Conservation (phyloP, 208 protist species). For the Blastocrithidia nonstop region DNA sequence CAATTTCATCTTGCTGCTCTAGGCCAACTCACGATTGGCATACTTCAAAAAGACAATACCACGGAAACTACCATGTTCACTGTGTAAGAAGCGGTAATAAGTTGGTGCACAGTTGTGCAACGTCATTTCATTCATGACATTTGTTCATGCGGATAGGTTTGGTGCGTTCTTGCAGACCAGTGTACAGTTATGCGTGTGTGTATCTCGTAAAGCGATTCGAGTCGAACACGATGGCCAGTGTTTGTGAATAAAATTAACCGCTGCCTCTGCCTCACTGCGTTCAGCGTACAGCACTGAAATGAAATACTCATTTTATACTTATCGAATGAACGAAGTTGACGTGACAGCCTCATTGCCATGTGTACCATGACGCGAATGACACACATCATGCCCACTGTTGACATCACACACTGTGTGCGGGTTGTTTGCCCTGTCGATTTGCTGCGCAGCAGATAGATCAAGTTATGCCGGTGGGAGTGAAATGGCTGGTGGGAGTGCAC, state of each 20-base stretch:
- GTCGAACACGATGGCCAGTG: constrained; percentile 39
- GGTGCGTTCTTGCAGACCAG: constrained; percentile 73
- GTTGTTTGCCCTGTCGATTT: neutral
- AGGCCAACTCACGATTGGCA: constrained; percentile 81
- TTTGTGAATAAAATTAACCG: constrained; percentile 25
- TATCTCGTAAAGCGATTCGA: constrained; percentile 31
- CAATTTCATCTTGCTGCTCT: constrained; percentile 82
- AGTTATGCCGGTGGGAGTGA: constrained; percentile 22
- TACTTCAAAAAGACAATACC: constrained; percentile 74
- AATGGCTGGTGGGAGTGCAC: constrained; percentile 19
- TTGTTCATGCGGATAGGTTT: constrained; percentile 43
- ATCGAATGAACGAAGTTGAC: constrained; percentile 9
- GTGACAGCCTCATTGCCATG: neutral
- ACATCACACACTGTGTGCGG: neutral
- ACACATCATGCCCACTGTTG: neutral
- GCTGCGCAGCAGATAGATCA: too few relatives aligned
- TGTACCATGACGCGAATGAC: neutral
- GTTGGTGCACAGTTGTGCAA: constrained; percentile 43
- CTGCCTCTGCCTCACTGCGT: constrained; percentile 48
- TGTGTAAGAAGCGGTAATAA: constrained; percentile 66
- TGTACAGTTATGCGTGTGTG: constrained; percentile 42
- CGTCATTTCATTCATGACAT: constrained; percentile 39
- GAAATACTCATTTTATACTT: constrained; percentile 31
- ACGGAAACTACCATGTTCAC: constrained; percentile 71
- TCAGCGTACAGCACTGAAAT: constrained; percentile 62